Conservation (phyloP, 768 basidiomycete species). For the Chlorophyllum brunneum region DNA sequence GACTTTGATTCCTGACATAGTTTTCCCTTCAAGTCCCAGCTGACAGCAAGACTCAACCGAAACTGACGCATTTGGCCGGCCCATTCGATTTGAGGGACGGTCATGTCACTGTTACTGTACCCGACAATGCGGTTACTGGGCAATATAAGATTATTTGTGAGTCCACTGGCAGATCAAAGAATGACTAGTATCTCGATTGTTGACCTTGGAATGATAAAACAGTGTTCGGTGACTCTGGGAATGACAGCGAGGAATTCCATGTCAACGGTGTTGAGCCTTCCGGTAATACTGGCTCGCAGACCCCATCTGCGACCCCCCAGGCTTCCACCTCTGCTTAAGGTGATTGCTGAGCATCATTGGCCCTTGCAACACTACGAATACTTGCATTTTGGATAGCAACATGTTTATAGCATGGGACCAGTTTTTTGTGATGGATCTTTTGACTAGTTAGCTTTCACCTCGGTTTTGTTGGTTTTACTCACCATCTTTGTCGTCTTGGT, state of each 20-base stretch:
- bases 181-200: not conserved
- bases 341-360: too few relatives aligned
- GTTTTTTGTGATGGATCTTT: too few relatives aligned
- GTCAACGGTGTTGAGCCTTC: conserved; percentile 18
- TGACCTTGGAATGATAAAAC: too few relatives aligned
- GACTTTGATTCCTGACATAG: conserved; percentile 7
- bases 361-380: too few relatives aligned
- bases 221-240: conserved; percentile 51
- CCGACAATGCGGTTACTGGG: conserved; percentile 25
- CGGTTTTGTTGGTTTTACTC: too few relatives aligned
- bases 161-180: conserved; percentile 16
- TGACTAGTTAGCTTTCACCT: too few relatives aligned
- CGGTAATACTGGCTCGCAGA: not conserved
- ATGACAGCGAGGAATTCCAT: conserved; percentile 35
- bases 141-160: conserved; percentile 40
- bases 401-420: too few relatives aligned
- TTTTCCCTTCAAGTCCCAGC: conserved; percentile 24
- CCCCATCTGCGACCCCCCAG: too few relatives aligned
- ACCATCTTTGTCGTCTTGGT: too few relatives aligned
- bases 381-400: too few relatives aligned
- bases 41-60: not conserved
- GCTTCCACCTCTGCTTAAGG: too few relatives aligned
- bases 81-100: conserved; percentile 34
- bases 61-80: conserved; percentile 1
- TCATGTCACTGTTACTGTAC: conserved; percentile 31